A percentile compares a stretch with the other conserved stretches of the same genome.
Conservation (phyloP, 1,284 basidiomycete species). For the Sanghuangporus weigelae region DNA sequence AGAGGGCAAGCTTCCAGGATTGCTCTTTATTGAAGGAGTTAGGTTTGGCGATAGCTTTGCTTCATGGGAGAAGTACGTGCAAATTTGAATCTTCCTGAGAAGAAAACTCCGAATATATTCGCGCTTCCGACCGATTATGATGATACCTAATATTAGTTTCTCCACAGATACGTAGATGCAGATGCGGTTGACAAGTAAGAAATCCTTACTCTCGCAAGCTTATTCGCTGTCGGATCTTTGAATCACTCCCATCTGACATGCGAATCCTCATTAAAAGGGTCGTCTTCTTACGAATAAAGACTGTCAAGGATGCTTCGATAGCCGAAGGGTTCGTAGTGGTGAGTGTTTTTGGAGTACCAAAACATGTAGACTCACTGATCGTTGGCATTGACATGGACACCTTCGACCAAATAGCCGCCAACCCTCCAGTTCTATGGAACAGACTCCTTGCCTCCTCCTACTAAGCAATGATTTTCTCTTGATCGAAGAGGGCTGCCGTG, state of each 20-base stretch:
- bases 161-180: neutral
- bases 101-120: neutral
- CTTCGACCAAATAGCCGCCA: neutral
- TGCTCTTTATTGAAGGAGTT: neutral
- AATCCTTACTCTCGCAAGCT: neutral
- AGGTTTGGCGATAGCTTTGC: neutral
- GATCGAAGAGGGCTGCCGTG: no score
- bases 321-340: neutral
- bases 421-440: neutral
- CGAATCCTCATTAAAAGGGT: neutral
- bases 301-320: neutral
- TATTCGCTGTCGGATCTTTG: neutral
- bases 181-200: neutral
- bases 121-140: neutral
- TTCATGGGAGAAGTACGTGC: neutral
- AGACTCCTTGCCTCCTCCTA: neutral
- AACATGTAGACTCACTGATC: neutral
- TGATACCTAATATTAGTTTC: neutral
- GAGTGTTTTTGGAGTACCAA: neutral
- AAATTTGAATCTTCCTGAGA: neutral
- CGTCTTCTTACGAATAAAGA: neutral
- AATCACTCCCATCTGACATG: neutral
- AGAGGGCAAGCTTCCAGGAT: neutral
- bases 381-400: no score
- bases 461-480: no score